Percentiles rank a stretch among this genome's conserved stretches.
Conservation (phyloP, 257 asterid species). For the Nicotiana attenuata region DNA sequence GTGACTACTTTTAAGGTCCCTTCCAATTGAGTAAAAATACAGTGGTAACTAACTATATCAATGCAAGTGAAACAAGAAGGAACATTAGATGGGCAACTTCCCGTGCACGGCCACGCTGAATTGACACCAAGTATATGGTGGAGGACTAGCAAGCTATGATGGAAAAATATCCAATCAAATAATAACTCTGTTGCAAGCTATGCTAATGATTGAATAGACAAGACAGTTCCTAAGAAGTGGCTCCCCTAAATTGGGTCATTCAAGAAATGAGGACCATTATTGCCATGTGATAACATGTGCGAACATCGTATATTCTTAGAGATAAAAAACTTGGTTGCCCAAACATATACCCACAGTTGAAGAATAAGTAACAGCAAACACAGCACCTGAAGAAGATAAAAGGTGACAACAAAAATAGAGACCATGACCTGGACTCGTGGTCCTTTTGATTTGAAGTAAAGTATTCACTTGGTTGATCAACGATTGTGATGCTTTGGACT, state of each 20-base stretch:
- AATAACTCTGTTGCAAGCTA: background rate
- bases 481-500: background rate
- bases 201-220: conserved; percentile 6
- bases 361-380: background rate
- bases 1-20: too few species aligned
- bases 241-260: background rate
- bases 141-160: background rate
- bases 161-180: background rate
- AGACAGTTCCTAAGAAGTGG: background rate
- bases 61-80: background rate
- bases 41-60: too few species aligned
- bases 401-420: background rate
- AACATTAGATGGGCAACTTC: background rate
- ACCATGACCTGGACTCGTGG: background rate
- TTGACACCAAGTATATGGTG: background rate
- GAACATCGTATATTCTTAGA: background rate
- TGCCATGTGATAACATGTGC: conserved; percentile 12
- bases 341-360: background rate
- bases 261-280: background rate
- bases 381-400: background rate
- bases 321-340: background rate
- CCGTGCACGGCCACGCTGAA: background rate
- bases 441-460: background rate
- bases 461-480: background rate
- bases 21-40: too few species aligned